Base-by-base conservation (phyloP, 495 filamentous ascomycete genomes). In the Massariosphaeria phaeospora region DNA sequence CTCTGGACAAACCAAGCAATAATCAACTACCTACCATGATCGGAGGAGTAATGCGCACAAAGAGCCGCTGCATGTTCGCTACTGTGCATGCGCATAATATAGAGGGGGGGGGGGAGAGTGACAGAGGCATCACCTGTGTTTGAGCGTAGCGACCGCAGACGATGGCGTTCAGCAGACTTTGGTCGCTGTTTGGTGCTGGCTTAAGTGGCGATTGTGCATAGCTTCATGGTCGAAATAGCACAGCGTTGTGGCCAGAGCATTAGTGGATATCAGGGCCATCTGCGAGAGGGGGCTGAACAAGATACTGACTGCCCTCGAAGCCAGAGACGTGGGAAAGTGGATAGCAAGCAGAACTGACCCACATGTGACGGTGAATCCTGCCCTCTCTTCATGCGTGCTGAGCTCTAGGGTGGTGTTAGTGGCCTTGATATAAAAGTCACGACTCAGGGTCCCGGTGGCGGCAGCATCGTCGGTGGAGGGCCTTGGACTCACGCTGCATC, bases 391-490 rank as follows among this genome's bases (percentile, higher is more conserved):
- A 50, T 40, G 47, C 47, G 27, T 40, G 18, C 20, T 17, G 35
- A 25, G 18, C 18, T 9, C 23, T 24, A 6, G 17, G 33, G 5
- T 10, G n/a, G 3, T 50, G 21, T n/a, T n/a, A n/a, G 34, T 40
- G 18, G 33, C 47, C 30, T 38, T 10, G 15, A 51, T 3, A 26
- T 38, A 17, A 26, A 23, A 21, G 17, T 2, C 25, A 44, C 9
- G 11, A 25, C 49, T 27, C 24, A 6, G 40, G 8, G 17, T 43
- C 6, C 12, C n/a, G 15, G 20, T n/a, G n/a, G 9, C 4, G 31
- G 23, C 47, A 11, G 23, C 20, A 24, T 39, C 6, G 36, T 54
- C 35, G 15, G 50, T 54, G 50, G 50, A 29, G 40, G 24, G 53
- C n/a, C 36, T 30, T 57, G 44, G 44, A 55, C 20, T 1, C 24